phyloP scores from a whole-genome alignment of 352 stramenopile genomes.

The Phytophthora podocarpi region DNA sequence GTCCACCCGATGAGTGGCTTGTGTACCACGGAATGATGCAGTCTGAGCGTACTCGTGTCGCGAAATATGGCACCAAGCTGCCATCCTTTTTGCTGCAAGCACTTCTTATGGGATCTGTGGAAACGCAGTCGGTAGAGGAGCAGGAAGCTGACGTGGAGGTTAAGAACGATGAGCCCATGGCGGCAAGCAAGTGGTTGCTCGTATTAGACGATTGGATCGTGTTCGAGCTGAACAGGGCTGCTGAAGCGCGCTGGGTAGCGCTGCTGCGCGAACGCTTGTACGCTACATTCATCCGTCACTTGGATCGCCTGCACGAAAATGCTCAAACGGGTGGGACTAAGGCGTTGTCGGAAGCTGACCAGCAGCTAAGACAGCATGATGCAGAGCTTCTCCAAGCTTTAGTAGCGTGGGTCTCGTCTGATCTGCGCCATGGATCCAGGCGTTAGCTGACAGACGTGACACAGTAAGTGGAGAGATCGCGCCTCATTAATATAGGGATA shows the following conservation, averaged over 20 bases:
- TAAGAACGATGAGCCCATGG: constrained; percentile 2
- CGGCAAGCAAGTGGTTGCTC: constrained; percentile 44
- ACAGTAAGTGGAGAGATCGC: background rate
- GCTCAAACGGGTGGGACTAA: constrained; percentile 21
- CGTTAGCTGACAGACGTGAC: background rate
- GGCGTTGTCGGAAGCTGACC: constrained; percentile 5
- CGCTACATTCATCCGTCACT: constrained; percentile 66
- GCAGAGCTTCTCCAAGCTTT: constrained; percentile 53
- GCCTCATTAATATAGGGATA: too few species aligned
- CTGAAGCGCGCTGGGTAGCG: constrained; percentile 56
- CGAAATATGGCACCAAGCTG: constrained; percentile 76
- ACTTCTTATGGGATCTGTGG: constrained; percentile 66
- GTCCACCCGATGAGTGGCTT: constrained; percentile 60
- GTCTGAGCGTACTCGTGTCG: constrained; percentile 63
- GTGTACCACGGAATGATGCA: constrained; percentile 90
- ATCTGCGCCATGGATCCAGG: constrained; percentile 36
- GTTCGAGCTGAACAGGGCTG: constrained; percentile 49
- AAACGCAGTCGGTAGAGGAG: constrained; percentile 40
- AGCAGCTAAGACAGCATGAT: constrained; percentile 53
- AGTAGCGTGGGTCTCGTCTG: constrained; percentile 54
- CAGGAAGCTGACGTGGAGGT: constrained; percentile 17
- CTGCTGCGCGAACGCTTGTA: constrained; percentile 63
- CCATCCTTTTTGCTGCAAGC: constrained; percentile 60
- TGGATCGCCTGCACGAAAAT: constrained; percentile 59
- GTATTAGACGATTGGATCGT: constrained; percentile 82